A percentile compares a stretch with the other conserved stretches of the same genome.
phyloP scores from a whole-genome alignment of 169 alveolate species.

The Cryptosporidium parvum region DNA sequence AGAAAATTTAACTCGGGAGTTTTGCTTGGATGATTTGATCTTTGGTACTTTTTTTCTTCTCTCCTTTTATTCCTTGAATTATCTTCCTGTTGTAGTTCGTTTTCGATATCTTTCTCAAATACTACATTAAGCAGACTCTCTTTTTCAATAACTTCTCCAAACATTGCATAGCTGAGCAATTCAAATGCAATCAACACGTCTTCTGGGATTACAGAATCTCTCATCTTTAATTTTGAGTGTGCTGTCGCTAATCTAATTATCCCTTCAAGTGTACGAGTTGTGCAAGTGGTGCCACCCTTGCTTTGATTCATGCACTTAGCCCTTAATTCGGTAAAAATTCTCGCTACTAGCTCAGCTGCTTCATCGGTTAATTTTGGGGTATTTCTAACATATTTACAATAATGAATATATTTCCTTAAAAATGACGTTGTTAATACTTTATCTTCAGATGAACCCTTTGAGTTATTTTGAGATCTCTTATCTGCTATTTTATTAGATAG shows the following conservation, averaged over 20 bases:
- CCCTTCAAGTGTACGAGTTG: constrained; percentile 89
- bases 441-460: constrained; percentile 28
- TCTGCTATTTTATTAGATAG: not conserved
- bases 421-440: constrained; percentile 34
- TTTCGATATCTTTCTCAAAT: not conserved
- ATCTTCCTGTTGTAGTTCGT: not conserved
- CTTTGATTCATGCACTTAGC: constrained; percentile 65
- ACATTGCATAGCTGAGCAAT: constrained; percentile 85
- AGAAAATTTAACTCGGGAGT: constrained; percentile 4
- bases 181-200: constrained; percentile 84
- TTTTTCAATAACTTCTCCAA: constrained; percentile 80
- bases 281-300: constrained; percentile 39
- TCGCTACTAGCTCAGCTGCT: constrained; percentile 85
- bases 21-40: not conserved
- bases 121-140: not conserved
- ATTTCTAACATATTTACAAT: constrained; percentile 62
- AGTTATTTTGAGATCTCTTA: constrained; percentile 11
- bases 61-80: constrained; percentile 37
- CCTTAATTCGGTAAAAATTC: constrained; percentile 83
- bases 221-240: constrained; percentile 87
- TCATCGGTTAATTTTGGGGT: constrained; percentile 85
- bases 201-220: constrained; percentile 84
- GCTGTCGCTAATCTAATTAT: constrained; percentile 90
- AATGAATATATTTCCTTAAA: constrained; percentile 72
- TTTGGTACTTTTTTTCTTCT: constrained; percentile 34